Evolutionary conservation across 805 yeast genomes (phyloP), one percentile per base, ranked within the genome.

Genomic region (Candida xyloterini): DNA sequence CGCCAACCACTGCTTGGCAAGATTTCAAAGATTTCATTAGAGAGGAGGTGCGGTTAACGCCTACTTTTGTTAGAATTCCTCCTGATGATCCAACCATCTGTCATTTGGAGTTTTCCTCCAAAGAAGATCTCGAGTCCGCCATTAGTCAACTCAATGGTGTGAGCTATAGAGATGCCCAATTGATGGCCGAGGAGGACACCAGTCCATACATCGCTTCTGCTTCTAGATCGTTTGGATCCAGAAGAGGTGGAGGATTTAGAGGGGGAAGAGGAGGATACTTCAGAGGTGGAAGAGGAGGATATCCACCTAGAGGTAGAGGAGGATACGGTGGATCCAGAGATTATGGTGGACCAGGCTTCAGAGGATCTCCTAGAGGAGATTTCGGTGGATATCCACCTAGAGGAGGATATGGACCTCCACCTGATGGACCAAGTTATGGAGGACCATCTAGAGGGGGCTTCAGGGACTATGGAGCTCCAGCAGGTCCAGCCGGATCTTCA

Each of bases 1-100:
- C 90, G 53, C 84, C 81, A 52, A 80, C 81, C 47, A 73, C 85
- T 42, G 80, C 87, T 36, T 85, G 95, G 95, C 93, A 85, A 72
- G 91, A 84, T 56, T 74, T 85, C 59, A 85, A 89, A 71, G 98
- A 91, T 69, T 79, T 86, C 60, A 89, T 88, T 50, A 76, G 95
- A 61, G 89, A 84, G 46, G 83, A 78, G 65, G 78, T 76, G 41
- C 68, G 74, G 47, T 62, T 73, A 48, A 75, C 78, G 43, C 84
- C 88, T 42, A 76, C 82, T 24, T 84, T 81, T 68, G 63, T 73
- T 55, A 68, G 71, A 70, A 62, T 73, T 63, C 65, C 74, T 57
- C 58, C 71, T 58, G 62, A 63, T 63, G 61, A 67, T 60, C 65
- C 66, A 33, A 54, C 60, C 13, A 56, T 64, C 59, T 78, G 81